Conservation (phyloP, 2,329 filamentous ascomycete genomes). For the Paramyrothecium sp. region DNA sequence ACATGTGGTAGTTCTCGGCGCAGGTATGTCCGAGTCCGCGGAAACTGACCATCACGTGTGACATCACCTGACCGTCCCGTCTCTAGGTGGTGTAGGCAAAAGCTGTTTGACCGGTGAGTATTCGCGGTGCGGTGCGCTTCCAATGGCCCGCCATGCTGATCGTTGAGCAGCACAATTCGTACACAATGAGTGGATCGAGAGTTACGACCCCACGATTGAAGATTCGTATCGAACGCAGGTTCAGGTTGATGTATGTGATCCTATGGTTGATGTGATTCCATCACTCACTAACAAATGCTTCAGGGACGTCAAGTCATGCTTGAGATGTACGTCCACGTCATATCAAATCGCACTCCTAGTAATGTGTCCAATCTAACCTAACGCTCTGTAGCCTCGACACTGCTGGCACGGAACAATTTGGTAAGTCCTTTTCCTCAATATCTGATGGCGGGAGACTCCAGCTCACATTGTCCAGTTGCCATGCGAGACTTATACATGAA, state of each 20-base stretch:
- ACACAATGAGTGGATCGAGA: constrained; percentile 92
- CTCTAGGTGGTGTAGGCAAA: constrained; percentile 80
- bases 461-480: constrained; percentile 47
- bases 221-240: constrained; percentile 74
- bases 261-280: neutral
- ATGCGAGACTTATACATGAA: constrained; percentile 90
- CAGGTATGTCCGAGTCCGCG: constrained; percentile 52
- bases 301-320: constrained; percentile 81
- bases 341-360: constrained; percentile 8
- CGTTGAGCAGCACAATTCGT: constrained; percentile 76
- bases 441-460: no score
- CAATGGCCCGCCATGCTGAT: constrained; percentile 9
- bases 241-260: constrained; percentile 74
- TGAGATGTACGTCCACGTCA: constrained; percentile 70
- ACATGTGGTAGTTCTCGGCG: constrained; percentile 78
- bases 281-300: constrained; percentile 27
- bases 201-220: constrained; percentile 77
- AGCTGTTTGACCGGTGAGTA: constrained; percentile 82
- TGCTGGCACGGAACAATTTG: constrained; percentile 89
- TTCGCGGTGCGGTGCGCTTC: constrained; percentile 7
- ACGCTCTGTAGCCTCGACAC: constrained; percentile 67
- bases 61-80: constrained; percentile 26
- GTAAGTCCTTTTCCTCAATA: constrained; percentile 46
- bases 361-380: constrained; percentile 16
- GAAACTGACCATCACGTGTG: constrained; percentile 6